Base-by-base conservation (phyloP, 2,329 filamentous ascomycete genomes). In the Colletotrichum sp. region DNA sequence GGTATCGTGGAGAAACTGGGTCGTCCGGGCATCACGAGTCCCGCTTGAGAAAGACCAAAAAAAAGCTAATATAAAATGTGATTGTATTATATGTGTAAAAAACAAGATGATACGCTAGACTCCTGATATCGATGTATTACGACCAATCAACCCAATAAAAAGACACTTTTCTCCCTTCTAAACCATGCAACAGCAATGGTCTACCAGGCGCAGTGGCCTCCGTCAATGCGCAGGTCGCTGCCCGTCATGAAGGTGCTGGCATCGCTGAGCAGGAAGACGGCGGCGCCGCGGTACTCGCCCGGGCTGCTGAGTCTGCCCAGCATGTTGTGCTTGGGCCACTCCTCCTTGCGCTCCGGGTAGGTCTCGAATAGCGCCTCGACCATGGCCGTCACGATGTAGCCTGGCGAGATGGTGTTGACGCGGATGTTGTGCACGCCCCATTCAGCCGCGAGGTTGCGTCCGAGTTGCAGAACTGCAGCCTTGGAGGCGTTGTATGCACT, bases 261-360 rank as follows among this genome's bases (percentile, higher is more conserved):
- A 72, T 86, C 83, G 64, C 84, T 86, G 8, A 84, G 83, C 28
- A 85, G 77, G 66, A 82, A 86, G 10, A 86, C 90, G 4, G 92
- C 93, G 2, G 94, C 92, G 6, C 94, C 93, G 65, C 93, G 90
- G 83, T 94, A 95, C 83, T 96, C 94, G 65, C 92, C 87, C 0
- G 94, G 93, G 26, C 85, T 86, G 81, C 93, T 94, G 76, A 95
- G 87, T 39, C 92, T 89, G 32, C 90, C 92, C 69, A 98, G 88
- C 95, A 98, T 97, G 85, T 98, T 98, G 85, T 96, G 93, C 80
- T 90, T 93, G 18, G 94, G 92, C 96, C 96, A 98, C 76, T 93
- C 90, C 30, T 84, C 84, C 77, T 87, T 86, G 69, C 91, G 88
- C 80, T 96, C 94, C 0, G 95, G 95, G 79, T 91, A 94, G 78